Percentiles rank a stretch among this genome's conserved stretches.
phyloP scores from a whole-genome alignment of 2,329 filamentous ascomycete species.

The Fusarium sororula region DNA sequence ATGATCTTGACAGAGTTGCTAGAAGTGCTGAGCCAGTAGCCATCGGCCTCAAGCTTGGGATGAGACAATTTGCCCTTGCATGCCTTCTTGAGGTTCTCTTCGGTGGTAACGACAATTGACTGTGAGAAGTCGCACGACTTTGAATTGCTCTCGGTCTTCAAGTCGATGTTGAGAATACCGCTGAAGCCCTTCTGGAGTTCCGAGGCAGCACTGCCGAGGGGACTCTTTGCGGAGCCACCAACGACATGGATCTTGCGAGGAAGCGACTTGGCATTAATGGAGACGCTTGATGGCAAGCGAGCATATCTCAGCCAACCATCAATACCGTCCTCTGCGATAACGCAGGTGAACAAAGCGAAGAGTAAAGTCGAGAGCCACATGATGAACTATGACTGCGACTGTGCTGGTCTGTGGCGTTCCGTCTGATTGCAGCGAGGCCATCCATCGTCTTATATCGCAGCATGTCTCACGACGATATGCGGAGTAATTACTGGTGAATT shows the following conservation, averaged over 20 bases:
- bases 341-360: conserved; percentile 47
- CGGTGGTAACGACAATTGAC: conserved; percentile 21
- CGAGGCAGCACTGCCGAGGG: conserved; percentile 66
- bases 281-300: conserved; percentile 49
- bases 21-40: conserved; percentile 66
- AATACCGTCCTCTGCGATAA: conserved; percentile 66
- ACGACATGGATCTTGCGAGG: conserved; percentile 62
- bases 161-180: conserved; percentile 63
- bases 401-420: not conserved
- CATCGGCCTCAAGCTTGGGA: conserved; percentile 60
- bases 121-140: conserved; percentile 11
- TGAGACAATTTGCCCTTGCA: conserved; percentile 3
- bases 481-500: conserved; percentile 2
- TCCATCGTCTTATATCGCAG: conserved; percentile 10
- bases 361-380: conserved; percentile 25
- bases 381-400: not conserved
- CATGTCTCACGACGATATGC: conserved; percentile 1
- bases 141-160: conserved; percentile 46
- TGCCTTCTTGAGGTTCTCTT: conserved; percentile 10
- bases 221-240: conserved; percentile 62
- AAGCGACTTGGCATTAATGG: conserved; percentile 49
- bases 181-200: conserved; percentile 67
- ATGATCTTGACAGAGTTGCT: conserved; percentile 63
- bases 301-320: conserved; percentile 73
- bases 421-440: not conserved